Base-by-base conservation (phyloP, 2,329 filamentous ascomycete species). In the Fusarium circinatum region DNA sequence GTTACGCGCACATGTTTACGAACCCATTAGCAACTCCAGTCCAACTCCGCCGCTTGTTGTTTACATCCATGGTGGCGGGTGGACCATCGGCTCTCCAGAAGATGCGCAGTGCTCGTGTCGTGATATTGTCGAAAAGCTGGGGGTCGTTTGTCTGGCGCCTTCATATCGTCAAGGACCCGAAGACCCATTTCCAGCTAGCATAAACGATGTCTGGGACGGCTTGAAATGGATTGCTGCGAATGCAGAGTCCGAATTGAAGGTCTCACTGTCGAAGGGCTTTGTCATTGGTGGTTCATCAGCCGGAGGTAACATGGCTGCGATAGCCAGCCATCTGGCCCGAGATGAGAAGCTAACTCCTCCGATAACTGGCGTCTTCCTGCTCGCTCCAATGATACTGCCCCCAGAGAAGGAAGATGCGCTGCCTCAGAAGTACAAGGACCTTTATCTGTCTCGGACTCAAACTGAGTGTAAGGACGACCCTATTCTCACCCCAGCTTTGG, bases 61-160 rank as follows among this genome's bases (percentile, higher is more conserved):
- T 11, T 64, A 64, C 2, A 62, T 64, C 4, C 62, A 64, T 1
- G 56, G 62, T 3, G 62, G 62, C 2, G 62, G 62, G 3, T 64
- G 56, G 62, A 64, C 62, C 6, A 64, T 62, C 5, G 56, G 62
- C 0, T 64, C 62, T 6, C 44, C 56, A 3, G 62, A 64, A 44
- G 62, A 64, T 24, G 22, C 36, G 1, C 13, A 62, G 8, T 30
- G 44, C 2, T 64, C 56, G 3, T 64, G 62, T 20, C 56, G 62
- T 5, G 28, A 51, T 8, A 49, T 65, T 4, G 57, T 52, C 1
- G 30, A 54, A 2, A 65, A 34, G 7, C 11, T 65, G 1, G 32
- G 58, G 0, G 39, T 34, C 6, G 18, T 47, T 22, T 65, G 58
- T n/a, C 3, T 65, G 17, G 62, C 58, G 3, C 47, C 58, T 22